A percentile compares a stretch with the other conserved stretches of the same genome.
phyloP scores from a whole-genome alignment of 441 rosid species.

The Syzygium malaccense region DNA sequence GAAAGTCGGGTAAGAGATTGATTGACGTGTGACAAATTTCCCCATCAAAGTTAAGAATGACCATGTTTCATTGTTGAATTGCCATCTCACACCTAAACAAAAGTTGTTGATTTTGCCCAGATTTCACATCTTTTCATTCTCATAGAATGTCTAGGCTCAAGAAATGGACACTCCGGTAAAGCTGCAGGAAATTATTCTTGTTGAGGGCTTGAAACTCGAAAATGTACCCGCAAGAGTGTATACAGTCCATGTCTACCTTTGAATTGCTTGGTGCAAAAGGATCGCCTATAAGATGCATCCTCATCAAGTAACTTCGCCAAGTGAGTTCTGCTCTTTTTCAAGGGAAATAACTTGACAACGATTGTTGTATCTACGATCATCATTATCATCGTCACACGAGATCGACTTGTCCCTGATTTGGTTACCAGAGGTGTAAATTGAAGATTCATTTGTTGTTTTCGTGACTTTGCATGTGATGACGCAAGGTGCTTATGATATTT shows the following conservation, averaged over 20 bases:
- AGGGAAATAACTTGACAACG: accelerated
- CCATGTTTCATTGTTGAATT: background rate
- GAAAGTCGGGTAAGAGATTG: background rate
- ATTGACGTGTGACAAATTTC: background rate
- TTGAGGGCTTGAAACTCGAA: background rate
- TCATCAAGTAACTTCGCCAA: background rate
- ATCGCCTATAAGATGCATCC: background rate
- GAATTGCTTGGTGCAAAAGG: background rate
- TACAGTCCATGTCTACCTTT: background rate
- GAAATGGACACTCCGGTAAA: background rate
- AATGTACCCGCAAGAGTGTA: background rate
- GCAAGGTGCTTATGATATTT: background rate
- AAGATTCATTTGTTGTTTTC: background rate
- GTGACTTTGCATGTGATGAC: background rate
- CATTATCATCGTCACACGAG: background rate
- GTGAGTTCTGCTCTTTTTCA: background rate
- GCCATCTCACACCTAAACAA: background rate
- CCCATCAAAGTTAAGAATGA: background rate
- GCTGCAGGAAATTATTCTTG: background rate
- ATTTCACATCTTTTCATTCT: background rate
- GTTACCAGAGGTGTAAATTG: background rate
- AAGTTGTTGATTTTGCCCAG: accelerated
- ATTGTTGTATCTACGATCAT: background rate
- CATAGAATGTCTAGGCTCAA: background rate
- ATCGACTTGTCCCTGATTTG: background rate